Conservation (phyloP, 768 basidiomycete genomes). For the Pleurotus ostreatus region DNA sequence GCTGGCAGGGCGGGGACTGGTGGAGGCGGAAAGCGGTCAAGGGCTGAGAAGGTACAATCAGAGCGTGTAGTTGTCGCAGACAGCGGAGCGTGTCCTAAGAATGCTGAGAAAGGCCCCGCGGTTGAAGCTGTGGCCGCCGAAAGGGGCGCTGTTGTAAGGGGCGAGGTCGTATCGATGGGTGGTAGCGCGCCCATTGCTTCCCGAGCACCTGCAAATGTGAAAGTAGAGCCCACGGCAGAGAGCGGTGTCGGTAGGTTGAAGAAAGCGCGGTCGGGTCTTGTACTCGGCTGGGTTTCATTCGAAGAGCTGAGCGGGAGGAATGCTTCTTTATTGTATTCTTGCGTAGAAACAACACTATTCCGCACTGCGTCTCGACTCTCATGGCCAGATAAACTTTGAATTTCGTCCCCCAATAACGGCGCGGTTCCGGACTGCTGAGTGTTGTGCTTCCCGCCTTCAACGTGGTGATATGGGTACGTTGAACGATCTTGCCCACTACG, state of each 20-base stretch:
- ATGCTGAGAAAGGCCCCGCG: conserved; percentile 1
- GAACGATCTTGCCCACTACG: not conserved
- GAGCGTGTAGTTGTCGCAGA: not conserved
- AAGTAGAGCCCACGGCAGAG: not conserved
- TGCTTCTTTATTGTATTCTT: not conserved
- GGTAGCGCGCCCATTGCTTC: not conserved
- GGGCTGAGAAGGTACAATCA: not conserved
- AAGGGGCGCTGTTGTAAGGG: not conserved
- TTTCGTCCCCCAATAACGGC: not conserved
- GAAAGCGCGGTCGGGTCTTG: not conserved
- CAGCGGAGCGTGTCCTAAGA: not conserved
- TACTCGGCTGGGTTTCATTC: not conserved
- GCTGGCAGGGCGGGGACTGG: not conserved
- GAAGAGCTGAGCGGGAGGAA: not conserved
- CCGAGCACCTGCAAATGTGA: conserved; percentile 1
- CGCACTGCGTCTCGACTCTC: not conserved
- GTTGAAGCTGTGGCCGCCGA: conserved; percentile 5
- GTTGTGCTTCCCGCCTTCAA: not conserved
- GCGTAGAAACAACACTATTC: not conserved
- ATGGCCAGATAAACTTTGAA: not conserved
- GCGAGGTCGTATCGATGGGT: not conserved
- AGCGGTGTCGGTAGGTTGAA: not conserved
- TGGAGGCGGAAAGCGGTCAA: conserved; percentile 4
- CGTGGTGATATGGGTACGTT: not conserved
- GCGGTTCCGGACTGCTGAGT: not conserved